A percentile compares a stretch with the other conserved stretches of the same genome.
Conservation (phyloP, 345 rosid species). For the Lepidium didymum region DNA sequence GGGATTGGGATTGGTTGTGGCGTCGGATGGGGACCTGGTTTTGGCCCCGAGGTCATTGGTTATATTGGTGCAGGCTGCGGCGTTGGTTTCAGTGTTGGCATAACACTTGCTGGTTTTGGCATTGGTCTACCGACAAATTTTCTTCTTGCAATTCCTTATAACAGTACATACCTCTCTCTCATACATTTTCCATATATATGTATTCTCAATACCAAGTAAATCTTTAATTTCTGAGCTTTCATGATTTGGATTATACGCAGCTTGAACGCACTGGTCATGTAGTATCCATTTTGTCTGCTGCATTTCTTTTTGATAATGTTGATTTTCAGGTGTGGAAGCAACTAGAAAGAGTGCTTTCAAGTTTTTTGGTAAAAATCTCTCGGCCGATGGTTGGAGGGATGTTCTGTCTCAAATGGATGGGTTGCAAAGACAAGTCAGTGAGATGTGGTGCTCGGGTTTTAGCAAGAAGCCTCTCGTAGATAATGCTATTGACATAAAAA, state of each 20-base stretch:
- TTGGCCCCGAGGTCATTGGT: conserved; percentile 88
- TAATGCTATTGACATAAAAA: conserved; percentile 27
- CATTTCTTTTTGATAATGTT: neutral
- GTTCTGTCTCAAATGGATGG: conserved; percentile 33
- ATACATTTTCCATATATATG: neutral
- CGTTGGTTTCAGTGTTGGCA: conserved; percentile 79
- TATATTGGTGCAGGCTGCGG: conserved; percentile 95
- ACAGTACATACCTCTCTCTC: conserved; percentile 30
- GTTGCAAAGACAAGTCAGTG: conserved; percentile 45
- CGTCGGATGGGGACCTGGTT: conserved; percentile 97
- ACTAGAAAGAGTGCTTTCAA: conserved; percentile 39
- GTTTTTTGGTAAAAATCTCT: conserved; percentile 26
- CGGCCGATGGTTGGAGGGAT: conserved; percentile 34
- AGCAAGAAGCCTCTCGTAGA: conserved; percentile 29
- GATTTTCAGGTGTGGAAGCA: conserved; percentile 40
- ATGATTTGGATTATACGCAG: neutral
- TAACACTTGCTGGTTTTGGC: conserved; percentile 78
- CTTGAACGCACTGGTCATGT: neutral
- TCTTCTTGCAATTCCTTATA: conserved; percentile 49
- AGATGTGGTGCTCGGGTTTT: conserved; percentile 37
- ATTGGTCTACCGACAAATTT: conserved; percentile 80
- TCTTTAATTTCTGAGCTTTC: neutral
- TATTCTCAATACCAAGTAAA: neutral
- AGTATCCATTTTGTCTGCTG: neutral
- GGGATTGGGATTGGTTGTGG: conserved; percentile 92